phyloP scores from a whole-genome alignment of 2,329 filamentous ascomycete species.

The Xylaria sp. region DNA sequence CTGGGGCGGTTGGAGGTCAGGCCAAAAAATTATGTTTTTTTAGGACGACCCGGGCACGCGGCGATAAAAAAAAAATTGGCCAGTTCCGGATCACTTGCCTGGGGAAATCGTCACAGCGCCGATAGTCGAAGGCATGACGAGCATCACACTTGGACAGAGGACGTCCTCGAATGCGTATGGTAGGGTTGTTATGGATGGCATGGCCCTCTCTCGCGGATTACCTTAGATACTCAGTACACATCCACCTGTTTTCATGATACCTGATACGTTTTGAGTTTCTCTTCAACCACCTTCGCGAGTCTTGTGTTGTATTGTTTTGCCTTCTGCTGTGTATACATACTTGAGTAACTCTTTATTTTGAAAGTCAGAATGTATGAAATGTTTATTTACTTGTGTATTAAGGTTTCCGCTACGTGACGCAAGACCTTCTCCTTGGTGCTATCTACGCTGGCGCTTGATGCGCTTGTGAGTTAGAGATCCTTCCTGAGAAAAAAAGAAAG shows the following conservation, averaged over 20 bases:
- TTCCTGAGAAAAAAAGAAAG: no score
- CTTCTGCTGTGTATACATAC: neutral
- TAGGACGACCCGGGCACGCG: neutral
- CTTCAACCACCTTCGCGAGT: neutral
- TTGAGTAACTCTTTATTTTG: neutral
- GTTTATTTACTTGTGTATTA: neutral
- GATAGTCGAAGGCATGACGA: neutral
- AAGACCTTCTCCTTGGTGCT: neutral
- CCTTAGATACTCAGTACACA: conserved; percentile 10
- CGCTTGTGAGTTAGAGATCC: neutral
- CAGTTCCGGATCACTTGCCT: neutral
- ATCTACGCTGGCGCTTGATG: neutral
- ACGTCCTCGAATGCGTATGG: conserved; percentile 1
- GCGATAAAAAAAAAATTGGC: neutral
- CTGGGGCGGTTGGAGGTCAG: neutral
- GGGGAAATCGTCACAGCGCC: neutral
- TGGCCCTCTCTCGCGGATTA: neutral
- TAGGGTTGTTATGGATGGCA: conserved; percentile 12
- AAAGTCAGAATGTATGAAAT: neutral
- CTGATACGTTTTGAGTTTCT: conserved; percentile 9
- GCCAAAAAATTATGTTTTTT: neutral
- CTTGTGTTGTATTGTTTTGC: neutral
- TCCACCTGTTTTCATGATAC: conserved; percentile 23
- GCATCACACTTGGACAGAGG: neutral
- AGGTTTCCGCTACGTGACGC: neutral